Evolutionary conservation across 2,329 filamentous ascomycete species (phyloP), one percentile per base, ranked within the genome.

Genomic region (Diaporthe nobilis): DNA sequence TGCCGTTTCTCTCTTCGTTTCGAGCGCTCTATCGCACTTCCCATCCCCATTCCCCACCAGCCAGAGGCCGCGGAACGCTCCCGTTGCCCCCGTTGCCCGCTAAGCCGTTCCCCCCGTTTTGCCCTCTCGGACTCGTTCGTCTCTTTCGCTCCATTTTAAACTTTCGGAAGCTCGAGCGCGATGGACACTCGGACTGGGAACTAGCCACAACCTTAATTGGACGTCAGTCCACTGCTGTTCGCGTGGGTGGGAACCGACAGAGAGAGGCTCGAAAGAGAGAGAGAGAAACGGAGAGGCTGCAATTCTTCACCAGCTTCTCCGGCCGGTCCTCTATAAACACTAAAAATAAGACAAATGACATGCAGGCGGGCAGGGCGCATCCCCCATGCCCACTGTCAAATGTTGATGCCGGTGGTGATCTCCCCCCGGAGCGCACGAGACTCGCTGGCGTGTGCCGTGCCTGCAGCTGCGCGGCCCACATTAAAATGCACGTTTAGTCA

Each of bases 161-260:
- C 74, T 73, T 73, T 60, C 74, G 70, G 74, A 72, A 73, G 73
- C 72, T 76, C 47, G 47, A 55, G 57, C 63, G 65, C 44, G 72
- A 76, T 74, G 72, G 75, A 53, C 68, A 73, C 65, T 68, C 39
- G 57, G 58, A 73, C 75, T 60, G 65, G 65, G 58, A 42, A 63
- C 55, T 73, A 74, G 72, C 72, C 57, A 72, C 75, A 76, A 76
- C 75, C 75, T 76, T 76, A 76, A 68, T 76, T 76, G 42, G 72
- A 76, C 75, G 75, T 74, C 75, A 76, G 39, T 42, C 37, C 71
- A 57, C 49, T 17, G 65, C 28, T 39, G 37, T 39, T 39, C 47
- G 22, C 65, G 49, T 42, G 63, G 63, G 60, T 12, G 12, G 25
- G 51, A 31, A 15, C 9, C 10, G 28, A 37, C 37, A 39, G 7